Conservation (phyloP, 257 asterid species). For the Solanum sitiens region DNA sequence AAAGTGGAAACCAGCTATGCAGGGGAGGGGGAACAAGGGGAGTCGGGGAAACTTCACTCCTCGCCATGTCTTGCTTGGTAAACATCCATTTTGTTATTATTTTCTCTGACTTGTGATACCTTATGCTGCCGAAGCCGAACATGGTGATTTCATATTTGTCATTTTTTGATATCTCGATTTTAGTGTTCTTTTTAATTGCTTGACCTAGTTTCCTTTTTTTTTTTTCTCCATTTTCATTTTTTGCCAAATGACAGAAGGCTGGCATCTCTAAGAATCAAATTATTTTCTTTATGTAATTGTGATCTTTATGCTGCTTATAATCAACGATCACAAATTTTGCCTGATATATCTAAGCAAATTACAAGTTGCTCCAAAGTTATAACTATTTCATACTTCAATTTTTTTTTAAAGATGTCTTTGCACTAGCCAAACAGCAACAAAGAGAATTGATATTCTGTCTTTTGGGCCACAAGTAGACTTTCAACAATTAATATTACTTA, state of each 20-base stretch:
- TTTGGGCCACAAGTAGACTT: background rate
- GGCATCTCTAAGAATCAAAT: background rate
- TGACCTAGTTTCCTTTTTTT: background rate
- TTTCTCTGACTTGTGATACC: background rate
- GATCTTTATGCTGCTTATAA: background rate
- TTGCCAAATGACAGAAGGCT: background rate
- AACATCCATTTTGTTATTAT: background rate
- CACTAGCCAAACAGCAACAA: background rate
- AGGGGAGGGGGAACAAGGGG: conserved; percentile 46
- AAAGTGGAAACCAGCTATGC: conserved; percentile 61
- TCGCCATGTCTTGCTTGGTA: conserved; percentile 46
- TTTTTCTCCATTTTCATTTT: background rate
- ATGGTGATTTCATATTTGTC: background rate
- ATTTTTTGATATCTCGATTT: background rate
- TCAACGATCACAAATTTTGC: background rate
- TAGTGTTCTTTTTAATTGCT: background rate
- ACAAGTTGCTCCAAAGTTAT: background rate
- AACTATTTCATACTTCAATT: background rate
- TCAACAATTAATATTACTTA: background rate
- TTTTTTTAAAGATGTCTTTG: background rate
- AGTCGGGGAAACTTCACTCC: conserved; percentile 54
- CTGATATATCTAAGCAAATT: background rate
- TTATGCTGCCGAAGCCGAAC: background rate
- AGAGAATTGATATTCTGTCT: background rate
- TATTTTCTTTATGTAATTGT: background rate